Evolutionary conservation across 768 basidiomycete species (phyloP).

Genomic region (Sporobolomyces roseus): DNA sequence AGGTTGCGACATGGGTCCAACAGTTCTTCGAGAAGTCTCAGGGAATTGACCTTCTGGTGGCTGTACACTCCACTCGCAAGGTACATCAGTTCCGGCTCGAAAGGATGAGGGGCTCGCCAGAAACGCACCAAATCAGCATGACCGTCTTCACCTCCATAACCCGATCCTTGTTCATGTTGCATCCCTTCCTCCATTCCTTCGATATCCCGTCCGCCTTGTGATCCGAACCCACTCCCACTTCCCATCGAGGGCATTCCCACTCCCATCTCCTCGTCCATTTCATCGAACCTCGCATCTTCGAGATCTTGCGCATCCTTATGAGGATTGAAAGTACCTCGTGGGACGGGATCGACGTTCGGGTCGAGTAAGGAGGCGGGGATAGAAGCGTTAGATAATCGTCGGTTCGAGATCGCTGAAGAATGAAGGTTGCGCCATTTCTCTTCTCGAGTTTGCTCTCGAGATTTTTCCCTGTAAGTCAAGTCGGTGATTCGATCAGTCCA

Average conservation of each 20-base stretch:
- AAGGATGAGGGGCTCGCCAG: background rate
- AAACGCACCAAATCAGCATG: conserved; percentile 39
- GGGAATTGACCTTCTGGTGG: conserved; percentile 36
- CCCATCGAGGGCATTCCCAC: conserved; percentile 11
- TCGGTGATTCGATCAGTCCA: background rate
- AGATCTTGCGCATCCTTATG: conserved; percentile 25
- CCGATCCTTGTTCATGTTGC: conserved; percentile 13
- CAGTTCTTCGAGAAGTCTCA: conserved; percentile 41
- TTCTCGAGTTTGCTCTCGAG: conserved; percentile 76
- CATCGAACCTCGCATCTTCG: conserved; percentile 34
- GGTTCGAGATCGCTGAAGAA: conserved; percentile 39
- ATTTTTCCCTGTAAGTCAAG: conserved; percentile 64
- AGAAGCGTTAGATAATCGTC: conserved; percentile 1
- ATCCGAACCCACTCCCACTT: background rate
- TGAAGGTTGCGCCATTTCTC: conserved; percentile 85
- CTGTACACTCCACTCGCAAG: too few species aligned
- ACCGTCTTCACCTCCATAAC: conserved; percentile 26
- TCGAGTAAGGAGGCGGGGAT: conserved; percentile 10
- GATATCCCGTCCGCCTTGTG: background rate
- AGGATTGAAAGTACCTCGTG: conserved; percentile 38
- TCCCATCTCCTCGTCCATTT: conserved; percentile 42
- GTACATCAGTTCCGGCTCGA: too few species aligned
- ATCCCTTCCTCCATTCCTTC: conserved; percentile 16
- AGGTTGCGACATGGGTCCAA: conserved; percentile 53
- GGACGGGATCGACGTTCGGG: conserved; percentile 28